phyloP scores from a whole-genome alignment of 2,329 filamentous ascomycete species.

The Pseudophaeomoniella oleicola region DNA sequence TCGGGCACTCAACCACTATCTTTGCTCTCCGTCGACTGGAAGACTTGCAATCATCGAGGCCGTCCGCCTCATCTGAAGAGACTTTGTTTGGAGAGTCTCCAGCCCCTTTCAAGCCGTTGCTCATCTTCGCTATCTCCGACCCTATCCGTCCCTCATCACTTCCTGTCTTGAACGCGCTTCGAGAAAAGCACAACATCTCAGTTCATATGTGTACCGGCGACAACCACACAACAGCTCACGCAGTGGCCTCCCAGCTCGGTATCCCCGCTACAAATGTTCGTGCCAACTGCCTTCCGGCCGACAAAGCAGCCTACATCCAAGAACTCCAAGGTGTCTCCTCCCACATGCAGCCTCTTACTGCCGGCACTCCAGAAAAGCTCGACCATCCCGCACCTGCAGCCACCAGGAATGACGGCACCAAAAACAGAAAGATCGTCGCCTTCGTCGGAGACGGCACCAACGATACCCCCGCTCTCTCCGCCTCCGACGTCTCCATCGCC shows the following conservation, averaged over 20 bases:
- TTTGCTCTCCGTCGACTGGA: slow-evolving; percentile 20
- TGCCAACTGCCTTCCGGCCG: slow-evolving; percentile 69
- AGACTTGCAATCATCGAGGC: not conserved
- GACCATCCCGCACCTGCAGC: slow-evolving; percentile 4
- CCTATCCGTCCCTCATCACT: slow-evolving; percentile 61
- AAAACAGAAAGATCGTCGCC: slow-evolving; percentile 47
- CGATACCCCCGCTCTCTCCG: slow-evolving; percentile 65
- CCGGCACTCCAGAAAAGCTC: slow-evolving; percentile 7
- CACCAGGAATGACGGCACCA: slow-evolving; percentile 1
- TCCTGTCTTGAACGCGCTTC: slow-evolving; percentile 49
- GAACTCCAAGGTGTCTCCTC: slow-evolving; percentile 25
- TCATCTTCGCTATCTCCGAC: slow-evolving; percentile 65
- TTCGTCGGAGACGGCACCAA: slow-evolving; percentile 86
- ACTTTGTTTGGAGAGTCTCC: slow-evolving; percentile 5
- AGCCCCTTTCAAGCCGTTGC: slow-evolving; percentile 32
- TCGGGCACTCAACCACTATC: slow-evolving; percentile 29
- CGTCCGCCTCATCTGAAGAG: not conserved
- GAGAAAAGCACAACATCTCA: slow-evolving; percentile 44
- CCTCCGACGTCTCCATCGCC: slow-evolving; percentile 70
- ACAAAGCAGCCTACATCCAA: slow-evolving; percentile 45
- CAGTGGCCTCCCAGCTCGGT: slow-evolving; percentile 61
- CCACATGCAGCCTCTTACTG: slow-evolving; percentile 29
- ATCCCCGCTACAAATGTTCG: slow-evolving; percentile 64
- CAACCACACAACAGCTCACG: slow-evolving; percentile 68
- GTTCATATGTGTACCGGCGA: slow-evolving; percentile 93